Evolutionary conservation across 495 filamentous ascomycete species (phyloP).

Genomic region (Penicillium daleae): DNA sequence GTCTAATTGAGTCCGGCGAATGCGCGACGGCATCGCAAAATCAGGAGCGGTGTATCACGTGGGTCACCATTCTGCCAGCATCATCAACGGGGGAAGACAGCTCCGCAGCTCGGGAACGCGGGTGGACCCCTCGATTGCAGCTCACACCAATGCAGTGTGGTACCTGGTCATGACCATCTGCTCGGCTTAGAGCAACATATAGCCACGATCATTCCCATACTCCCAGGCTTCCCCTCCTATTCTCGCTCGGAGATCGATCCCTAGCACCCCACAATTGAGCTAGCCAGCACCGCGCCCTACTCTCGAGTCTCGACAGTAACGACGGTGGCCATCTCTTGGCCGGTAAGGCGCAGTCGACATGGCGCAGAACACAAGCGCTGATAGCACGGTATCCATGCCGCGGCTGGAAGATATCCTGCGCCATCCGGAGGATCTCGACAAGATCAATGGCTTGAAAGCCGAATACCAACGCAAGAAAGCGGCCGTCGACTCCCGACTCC

Average conservation of each 20-base stretch:
- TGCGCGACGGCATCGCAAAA: constrained; percentile 21
- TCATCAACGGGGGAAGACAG: constrained; percentile 12
- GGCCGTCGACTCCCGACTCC: constrained; percentile 85
- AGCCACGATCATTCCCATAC: not conserved
- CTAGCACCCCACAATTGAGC: constrained; percentile 16
- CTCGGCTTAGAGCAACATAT: not conserved
- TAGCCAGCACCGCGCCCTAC: constrained; percentile 1
- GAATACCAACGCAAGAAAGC: constrained; percentile 95
- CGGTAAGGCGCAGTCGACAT: constrained; percentile 29
- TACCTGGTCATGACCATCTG: constrained; percentile 12
- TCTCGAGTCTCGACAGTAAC: constrained; percentile 5
- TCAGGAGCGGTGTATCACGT: constrained; percentile 35
- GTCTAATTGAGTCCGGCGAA: not conserved
- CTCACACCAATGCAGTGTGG: constrained; percentile 6
- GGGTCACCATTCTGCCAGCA: constrained; percentile 23
- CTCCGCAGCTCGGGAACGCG: constrained; percentile 24
- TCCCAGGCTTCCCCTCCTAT: not conserved
- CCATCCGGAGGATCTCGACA: constrained; percentile 87
- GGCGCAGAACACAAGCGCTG: constrained; percentile 41
- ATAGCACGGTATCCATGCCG: constrained; percentile 50
- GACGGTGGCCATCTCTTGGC: constrained; percentile 7
- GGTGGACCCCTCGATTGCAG: constrained; percentile 15
- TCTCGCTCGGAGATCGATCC: constrained; percentile 6
- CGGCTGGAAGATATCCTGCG: constrained; percentile 59
- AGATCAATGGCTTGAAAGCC: constrained; percentile 83